A percentile compares a stretch with the other conserved stretches of the same genome.
Evolutionary conservation across 177 flowering plant species (phyloP).

Genomic region (Vitis hybrid): DNA sequence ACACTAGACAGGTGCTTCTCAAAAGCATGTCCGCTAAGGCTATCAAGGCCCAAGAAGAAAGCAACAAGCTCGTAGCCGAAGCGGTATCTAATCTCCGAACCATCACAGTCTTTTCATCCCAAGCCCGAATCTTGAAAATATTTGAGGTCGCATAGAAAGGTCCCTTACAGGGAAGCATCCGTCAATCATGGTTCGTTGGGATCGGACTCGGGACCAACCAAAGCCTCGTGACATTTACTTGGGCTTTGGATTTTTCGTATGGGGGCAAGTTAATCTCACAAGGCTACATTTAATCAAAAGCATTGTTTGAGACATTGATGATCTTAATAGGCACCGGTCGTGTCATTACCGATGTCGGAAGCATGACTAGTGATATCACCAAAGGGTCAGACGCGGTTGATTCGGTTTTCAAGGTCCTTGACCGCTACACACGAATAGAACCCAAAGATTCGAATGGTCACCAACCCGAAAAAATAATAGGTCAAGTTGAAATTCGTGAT

Average conservation of each 20-base stretch:
- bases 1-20: constrained; percentile 52
- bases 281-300: constrained; percentile 49
- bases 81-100: constrained; percentile 80
- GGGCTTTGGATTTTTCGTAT: constrained; percentile 89
- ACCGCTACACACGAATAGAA: constrained; percentile 58
- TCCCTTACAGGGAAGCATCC: constrained; percentile 49
- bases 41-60: constrained; percentile 64
- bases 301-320: constrained; percentile 66
- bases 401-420: constrained; percentile 67
- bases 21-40: constrained; percentile 63
- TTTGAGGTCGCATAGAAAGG: constrained; percentile 60
- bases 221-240: constrained; percentile 49
- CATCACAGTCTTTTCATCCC: constrained; percentile 76
- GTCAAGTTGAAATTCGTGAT: constrained; percentile 52
- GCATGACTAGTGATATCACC: constrained; percentile 77
- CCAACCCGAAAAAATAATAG: constrained; percentile 43
- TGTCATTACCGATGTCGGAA: constrained; percentile 84
- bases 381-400: constrained; percentile 66
- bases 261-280: constrained; percentile 63
- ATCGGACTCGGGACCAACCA: constrained; percentile 65
- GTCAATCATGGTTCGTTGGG: constrained; percentile 84
- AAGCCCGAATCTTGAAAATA: constrained; percentile 58
- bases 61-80: constrained; percentile 79
- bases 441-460: constrained; percentile 70
- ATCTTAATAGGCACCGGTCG: constrained; percentile 74